Evolutionary conservation across 208 protist genomes (phyloP), one percentile per base, ranked within the genome.

Genomic region (Trypanosoma brucei): DNA sequence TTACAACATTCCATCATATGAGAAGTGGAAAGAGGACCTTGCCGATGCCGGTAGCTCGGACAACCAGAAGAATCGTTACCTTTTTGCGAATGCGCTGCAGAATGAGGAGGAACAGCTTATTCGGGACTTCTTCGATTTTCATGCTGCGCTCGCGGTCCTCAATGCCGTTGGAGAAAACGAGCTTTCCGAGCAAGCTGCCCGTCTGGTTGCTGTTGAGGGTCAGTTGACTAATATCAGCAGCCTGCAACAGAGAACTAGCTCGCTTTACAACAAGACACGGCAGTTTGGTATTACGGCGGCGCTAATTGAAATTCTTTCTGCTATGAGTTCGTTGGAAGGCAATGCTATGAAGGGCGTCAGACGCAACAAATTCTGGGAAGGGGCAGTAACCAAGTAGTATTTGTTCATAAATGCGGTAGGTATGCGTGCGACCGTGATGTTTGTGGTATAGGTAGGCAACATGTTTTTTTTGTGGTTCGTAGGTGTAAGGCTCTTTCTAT

Each of bases 61-160:
- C 51, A 91, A 95, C 61, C 84, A 92, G 68, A 94, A 88, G 69
- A 69, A 59, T 39, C 88, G 87, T 69, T 95, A 95, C 55, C 71
- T 89, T 33, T 93, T 95, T 68, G 81, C 84, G 57, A 95, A 93
- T 76, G 68, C 86, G 31, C 59, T 95, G 40, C 75, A 92, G 30
- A 84, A 95, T 78, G 78, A 90, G 60, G 86, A 95, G 46, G 86
- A 95, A 65, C 68, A 91, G 70, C 76, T 83, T 61, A 74, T 93
- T 44, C 84, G 82, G 34, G 89, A 95, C 75, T 95, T 93, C 69
- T 93, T 91, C 62, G 85, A 93, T 69, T 95, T 95, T 77, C 86
- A 95, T 76, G 80, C 84, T 39, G 72, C 81, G 44, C 77, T 95
- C 13, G 80, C 78, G 55, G 72, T 93, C 52, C 72, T 95, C 40